phyloP scores from a whole-genome alignment of 305 asterid genomes.

The Solanum chacoense region DNA sequence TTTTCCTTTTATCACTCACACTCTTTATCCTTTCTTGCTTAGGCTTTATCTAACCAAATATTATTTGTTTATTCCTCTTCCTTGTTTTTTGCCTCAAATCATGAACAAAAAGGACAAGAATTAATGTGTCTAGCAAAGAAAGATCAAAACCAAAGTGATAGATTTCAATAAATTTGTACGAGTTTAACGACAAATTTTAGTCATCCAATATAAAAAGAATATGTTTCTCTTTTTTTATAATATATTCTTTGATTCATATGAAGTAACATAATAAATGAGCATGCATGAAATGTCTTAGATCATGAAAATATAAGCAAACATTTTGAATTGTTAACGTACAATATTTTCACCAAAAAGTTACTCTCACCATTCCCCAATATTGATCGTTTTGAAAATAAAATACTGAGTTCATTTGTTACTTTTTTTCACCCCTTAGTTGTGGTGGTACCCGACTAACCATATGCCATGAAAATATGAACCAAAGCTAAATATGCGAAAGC shows the following conservation, averaged over 20 bases:
- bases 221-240: not conserved
- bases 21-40: constrained; percentile 2
- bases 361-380: not conserved
- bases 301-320: not conserved
- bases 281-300: not conserved
- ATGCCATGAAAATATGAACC: not conserved
- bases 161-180: not conserved
- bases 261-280: not conserved
- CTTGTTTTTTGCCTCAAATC: not conserved
- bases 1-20: not conserved
- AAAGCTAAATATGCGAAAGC: not conserved
- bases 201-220: not conserved
- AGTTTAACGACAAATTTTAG: not conserved
- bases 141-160: not conserved
- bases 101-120: not conserved
- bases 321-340: not conserved
- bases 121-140: not conserved
- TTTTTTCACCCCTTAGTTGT: not conserved
- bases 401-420: not conserved
- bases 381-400: not conserved
- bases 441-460: not conserved
- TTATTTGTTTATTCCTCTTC: not conserved
- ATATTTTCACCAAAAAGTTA: not conserved
- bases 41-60: not conserved
- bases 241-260: not conserved